Percentiles rank a stretch among this genome's conserved stretches.
phyloP scores from a whole-genome alignment of 2,329 filamentous ascomycete species.

The Ophiobolus disseminans region DNA sequence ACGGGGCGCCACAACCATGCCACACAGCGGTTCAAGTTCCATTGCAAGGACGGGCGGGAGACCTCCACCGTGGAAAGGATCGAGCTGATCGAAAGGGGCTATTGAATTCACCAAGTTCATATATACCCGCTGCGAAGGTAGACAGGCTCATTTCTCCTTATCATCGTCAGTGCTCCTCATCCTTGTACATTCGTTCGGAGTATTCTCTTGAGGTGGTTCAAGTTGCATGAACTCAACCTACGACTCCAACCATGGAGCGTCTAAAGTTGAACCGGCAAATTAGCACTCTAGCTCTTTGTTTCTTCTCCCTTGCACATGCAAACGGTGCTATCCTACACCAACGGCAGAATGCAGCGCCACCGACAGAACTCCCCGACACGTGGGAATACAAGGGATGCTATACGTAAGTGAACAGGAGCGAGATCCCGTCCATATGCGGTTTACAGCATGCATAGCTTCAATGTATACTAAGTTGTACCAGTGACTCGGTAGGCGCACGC shows the following conservation, averaged over 20 bases:
- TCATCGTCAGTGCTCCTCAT: background rate
- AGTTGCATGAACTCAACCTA: background rate
- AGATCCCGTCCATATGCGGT: too few relatives aligned
- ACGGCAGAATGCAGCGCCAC: background rate
- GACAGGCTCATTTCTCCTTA: background rate
- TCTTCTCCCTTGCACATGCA: background rate
- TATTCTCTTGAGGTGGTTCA: background rate
- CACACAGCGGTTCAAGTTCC: background rate
- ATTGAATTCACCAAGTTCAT: background rate
- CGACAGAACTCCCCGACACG: background rate
- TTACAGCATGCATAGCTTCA: background rate
- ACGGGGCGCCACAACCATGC: background rate
- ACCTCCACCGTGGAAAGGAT: background rate
- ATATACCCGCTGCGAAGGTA: background rate
- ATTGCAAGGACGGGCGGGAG: background rate
- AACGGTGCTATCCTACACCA: background rate
- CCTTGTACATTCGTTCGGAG: background rate
- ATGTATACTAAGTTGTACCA: slow-evolving; percentile 3
- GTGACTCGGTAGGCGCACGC: slow-evolving; percentile 19
- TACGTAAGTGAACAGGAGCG: slow-evolving; percentile 27
- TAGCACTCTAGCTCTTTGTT: background rate
- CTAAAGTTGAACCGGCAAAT: background rate
- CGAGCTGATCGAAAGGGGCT: background rate
- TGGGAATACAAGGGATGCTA: slow-evolving; percentile 43
- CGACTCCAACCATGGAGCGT: background rate